Conservation (phyloP, 164 flowering plant genomes). For the Nelumbo lutea region DNA sequence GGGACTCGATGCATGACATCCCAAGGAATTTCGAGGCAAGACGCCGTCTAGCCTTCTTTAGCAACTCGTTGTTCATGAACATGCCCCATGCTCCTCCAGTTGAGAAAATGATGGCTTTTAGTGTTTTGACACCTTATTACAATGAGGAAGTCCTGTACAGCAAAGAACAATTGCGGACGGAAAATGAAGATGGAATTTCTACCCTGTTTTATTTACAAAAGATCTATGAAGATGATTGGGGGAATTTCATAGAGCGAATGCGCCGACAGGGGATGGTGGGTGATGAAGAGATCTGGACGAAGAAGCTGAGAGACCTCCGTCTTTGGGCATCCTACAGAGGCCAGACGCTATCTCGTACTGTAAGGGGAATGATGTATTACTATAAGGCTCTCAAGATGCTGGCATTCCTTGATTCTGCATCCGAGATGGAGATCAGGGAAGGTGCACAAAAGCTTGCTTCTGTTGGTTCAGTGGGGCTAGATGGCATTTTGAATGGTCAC, state of each 20-base stretch:
- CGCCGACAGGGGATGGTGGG: constrained; percentile 61
- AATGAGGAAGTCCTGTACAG: constrained; percentile 72
- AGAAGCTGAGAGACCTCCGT: constrained; percentile 62
- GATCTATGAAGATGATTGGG: constrained; percentile 89
- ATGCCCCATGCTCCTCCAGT: constrained; percentile 90
- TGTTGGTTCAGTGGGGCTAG: constrained; percentile 32
- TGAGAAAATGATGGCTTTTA: constrained; percentile 89
- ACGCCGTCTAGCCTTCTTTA: constrained; percentile 80
- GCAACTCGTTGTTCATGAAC: constrained; percentile 95
- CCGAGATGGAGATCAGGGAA: constrained; percentile 73
- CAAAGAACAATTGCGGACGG: constrained; percentile 50
- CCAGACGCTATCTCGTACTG: constrained; percentile 91
- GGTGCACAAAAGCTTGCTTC: constrained; percentile 57
- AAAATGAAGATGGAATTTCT: constrained; percentile 94
- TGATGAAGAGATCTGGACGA: constrained; percentile 61
- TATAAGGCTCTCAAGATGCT: constrained; percentile 86
- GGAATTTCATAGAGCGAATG: constrained; percentile 82
- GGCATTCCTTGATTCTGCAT: constrained; percentile 83
- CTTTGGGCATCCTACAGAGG: constrained; percentile 97
- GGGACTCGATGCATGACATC: constrained; percentile 77
- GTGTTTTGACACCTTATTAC: constrained; percentile 91
- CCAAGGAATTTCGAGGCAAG: constrained; percentile 83
- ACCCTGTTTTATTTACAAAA: constrained; percentile 83
- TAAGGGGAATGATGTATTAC: constrained; percentile 98
- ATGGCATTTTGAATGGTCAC: constrained; percentile 25